Conservation (phyloP, 208 protist species). For the Phytomonas sp. region DNA sequence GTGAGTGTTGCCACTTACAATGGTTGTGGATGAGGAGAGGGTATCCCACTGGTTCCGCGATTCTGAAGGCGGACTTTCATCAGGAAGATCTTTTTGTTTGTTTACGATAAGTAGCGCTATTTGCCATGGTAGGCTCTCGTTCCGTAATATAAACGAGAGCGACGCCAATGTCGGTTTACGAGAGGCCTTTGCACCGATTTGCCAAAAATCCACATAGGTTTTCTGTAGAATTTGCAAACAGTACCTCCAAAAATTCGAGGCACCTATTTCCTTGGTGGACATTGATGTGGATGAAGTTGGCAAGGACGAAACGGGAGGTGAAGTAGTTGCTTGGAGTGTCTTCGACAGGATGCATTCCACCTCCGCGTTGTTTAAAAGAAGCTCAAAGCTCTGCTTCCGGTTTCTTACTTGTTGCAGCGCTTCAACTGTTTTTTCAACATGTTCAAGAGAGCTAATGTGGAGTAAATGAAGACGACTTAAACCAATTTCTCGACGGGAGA, state of each 20-base stretch:
- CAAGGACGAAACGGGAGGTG: background rate
- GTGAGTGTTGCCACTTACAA: too few species aligned
- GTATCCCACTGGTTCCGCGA: too few species aligned
- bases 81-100: too few species aligned
- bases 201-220: slow-evolving; percentile 22
- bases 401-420: slow-evolving; percentile 17
- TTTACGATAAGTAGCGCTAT: slow-evolving; percentile 23
- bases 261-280: background rate
- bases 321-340: slow-evolving; percentile 10
- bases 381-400: background rate
- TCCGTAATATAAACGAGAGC: slow-evolving; percentile 38
- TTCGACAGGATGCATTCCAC: slow-evolving; percentile 53
- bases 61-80: too few species aligned
- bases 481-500: slow-evolving; percentile 31
- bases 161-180: slow-evolving; percentile 21
- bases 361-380: slow-evolving; percentile 34
- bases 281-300: too few species aligned
- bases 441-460: slow-evolving; percentile 19
- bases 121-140: slow-evolving; percentile 29
- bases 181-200: background rate
- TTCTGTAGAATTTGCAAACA: slow-evolving; percentile 23
- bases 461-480: slow-evolving; percentile 29
- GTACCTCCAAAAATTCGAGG: slow-evolving; percentile 30
- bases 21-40: too few species aligned
- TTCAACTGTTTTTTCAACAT: slow-evolving; percentile 17